Conservation (phyloP, 176 grass and related monocot species). For the Aegilops tauschii region DNA sequence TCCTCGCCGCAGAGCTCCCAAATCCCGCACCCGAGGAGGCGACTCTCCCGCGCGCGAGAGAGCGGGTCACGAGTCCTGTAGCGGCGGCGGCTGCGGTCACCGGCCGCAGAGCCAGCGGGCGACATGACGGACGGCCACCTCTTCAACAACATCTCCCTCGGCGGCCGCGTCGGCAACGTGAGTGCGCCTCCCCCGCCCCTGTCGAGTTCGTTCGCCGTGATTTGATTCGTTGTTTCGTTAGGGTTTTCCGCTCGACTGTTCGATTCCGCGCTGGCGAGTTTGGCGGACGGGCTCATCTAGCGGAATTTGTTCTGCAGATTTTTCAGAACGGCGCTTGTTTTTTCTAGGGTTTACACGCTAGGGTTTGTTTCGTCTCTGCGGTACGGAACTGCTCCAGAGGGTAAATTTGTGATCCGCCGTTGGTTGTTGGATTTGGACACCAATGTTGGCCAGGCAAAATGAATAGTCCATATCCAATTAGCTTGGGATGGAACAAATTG, state of each 20-base stretch:
- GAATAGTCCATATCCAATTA: neutral
- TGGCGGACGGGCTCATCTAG: neutral
- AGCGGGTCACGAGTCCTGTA: neutral
- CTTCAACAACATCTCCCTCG: constrained; percentile 76
- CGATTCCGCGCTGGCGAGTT: neutral
- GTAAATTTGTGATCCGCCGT: neutral
- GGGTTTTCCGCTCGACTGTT: neutral
- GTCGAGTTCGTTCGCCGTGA: neutral
- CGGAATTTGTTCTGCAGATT: neutral
- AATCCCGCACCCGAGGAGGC: neutral
- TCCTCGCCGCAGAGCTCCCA: constrained; percentile 17
- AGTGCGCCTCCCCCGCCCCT: neutral
- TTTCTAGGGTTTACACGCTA: constrained; percentile 5
- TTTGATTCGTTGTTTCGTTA: neutral
- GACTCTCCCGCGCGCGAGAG: neutral
- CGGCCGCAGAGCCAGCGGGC: neutral
- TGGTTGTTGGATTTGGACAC: neutral
- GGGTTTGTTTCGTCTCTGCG: neutral
- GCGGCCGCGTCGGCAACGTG: constrained; percentile 78
- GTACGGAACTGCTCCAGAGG: neutral
- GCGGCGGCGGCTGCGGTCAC: neutral
- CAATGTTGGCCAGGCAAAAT: neutral
- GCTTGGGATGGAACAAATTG: neutral
- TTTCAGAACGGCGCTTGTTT: neutral
- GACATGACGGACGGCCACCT: constrained; percentile 65